Percentiles rank a stretch among this genome's conserved stretches.
Evolutionary conservation across 371 early-diverging fungal species (phyloP).

Genomic region (Phascolomyces articulosus): DNA sequence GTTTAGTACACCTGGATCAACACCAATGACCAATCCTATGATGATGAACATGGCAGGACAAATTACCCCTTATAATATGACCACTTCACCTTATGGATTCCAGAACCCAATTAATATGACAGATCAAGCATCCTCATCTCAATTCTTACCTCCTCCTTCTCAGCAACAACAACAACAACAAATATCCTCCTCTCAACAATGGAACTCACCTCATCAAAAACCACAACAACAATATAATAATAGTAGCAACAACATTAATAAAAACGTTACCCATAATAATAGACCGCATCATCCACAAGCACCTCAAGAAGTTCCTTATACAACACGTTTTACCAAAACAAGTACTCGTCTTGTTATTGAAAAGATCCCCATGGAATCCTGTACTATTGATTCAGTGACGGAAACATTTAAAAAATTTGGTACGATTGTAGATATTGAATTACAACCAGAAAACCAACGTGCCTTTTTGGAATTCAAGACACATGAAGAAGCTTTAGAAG

Average conservation of each 20-base stretch:
- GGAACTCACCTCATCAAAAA: not conserved
- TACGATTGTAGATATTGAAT: conserved; percentile 63
- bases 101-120: conserved; percentile 6
- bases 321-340: conserved; percentile 27
- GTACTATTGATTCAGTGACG: conserved; percentile 63
- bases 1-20: not conserved
- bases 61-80: conserved; percentile 10
- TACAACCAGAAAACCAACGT: conserved; percentile 45
- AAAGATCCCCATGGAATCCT: conserved; percentile 71
- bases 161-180: too few species aligned
- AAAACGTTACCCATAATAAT: too few species aligned
- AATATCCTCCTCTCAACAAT: not conserved
- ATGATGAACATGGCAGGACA: conserved; percentile 2
- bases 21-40: conserved; percentile 4
- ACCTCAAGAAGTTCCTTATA: conserved; percentile 17
- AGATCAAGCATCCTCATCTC: not conserved
- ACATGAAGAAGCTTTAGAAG: conserved; percentile 62
- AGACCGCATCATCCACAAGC: not conserved
- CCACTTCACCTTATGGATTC: not conserved
- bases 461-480: conserved; percentile 65
- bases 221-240: too few species aligned
- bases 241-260: too few species aligned
- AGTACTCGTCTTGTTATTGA: conserved; percentile 67
- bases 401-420: conserved; percentile 77
- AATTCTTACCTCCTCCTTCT: too few species aligned